phyloP scores from a whole-genome alignment of 768 basidiomycete genomes.

The Suillus brevipes region DNA sequence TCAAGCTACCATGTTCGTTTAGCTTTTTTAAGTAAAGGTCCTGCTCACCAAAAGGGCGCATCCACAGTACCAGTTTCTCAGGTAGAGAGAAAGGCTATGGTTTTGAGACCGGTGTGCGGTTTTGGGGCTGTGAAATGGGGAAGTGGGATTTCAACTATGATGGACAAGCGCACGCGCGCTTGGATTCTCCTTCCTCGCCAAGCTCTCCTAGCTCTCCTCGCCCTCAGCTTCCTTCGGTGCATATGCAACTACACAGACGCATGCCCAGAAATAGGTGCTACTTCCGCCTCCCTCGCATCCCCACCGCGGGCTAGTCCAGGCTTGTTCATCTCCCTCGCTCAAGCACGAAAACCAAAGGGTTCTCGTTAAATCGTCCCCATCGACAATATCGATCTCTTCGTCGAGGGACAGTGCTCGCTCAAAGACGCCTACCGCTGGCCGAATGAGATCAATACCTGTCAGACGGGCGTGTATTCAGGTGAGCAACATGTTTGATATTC shows the following conservation, averaged over 20 bases:
- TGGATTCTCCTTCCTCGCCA: not conserved
- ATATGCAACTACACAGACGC: not conserved
- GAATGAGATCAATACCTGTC: too few species aligned
- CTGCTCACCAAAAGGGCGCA: not conserved
- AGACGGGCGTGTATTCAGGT: too few species aligned
- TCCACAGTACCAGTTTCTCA: not conserved
- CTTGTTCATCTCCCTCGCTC: not conserved
- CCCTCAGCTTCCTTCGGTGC: not conserved
- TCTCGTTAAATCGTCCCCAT: too few species aligned
- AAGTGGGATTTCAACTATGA: constrained; percentile 11
- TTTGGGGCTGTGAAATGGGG: not conserved
- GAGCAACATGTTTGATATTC: too few species aligned
- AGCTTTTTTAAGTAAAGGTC: not conserved
- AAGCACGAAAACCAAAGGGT: too few species aligned
- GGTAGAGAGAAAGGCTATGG: not conserved
- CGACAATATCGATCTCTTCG: too few species aligned
- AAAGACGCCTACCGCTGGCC: too few species aligned
- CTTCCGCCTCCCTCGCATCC: not conserved
- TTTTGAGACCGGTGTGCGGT: not conserved
- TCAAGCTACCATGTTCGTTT: constrained; percentile 83
- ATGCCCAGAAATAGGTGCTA: not conserved
- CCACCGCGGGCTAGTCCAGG: not conserved
- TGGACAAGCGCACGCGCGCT: not conserved
- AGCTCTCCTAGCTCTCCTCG: constrained; percentile 9
- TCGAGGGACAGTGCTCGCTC: too few species aligned